Conservation (phyloP, 2,329 filamentous ascomycete species). For the Fusarium agapanthi region DNA sequence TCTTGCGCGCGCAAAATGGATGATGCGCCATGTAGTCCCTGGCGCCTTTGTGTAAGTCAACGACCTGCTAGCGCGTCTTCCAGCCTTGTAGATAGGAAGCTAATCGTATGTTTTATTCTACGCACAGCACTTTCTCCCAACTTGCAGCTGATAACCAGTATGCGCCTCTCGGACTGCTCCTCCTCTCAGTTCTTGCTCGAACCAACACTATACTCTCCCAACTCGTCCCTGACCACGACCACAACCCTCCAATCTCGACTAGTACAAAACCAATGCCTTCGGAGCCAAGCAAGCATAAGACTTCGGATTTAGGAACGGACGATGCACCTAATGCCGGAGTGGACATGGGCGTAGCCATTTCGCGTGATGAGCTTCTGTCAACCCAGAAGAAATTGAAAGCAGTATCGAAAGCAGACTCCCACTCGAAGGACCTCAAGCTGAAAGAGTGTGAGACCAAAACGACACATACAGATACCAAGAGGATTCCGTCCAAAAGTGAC, state of each 20-base stretch:
- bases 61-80: background rate
- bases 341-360: slow-evolving; percentile 45
- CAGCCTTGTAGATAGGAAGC: background rate
- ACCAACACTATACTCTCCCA: slow-evolving; percentile 57
- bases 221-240: slow-evolving; percentile 42
- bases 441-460: slow-evolving; percentile 14
- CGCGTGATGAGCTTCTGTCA: slow-evolving; percentile 35
- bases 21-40: slow-evolving; percentile 45
- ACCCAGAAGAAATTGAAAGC: slow-evolving; percentile 7
- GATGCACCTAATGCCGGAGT: background rate
- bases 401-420: background rate
- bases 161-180: slow-evolving; percentile 73
- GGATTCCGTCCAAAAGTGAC: slow-evolving; percentile 47
- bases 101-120: background rate
- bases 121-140: slow-evolving; percentile 69
- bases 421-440: background rate
- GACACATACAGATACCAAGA: slow-evolving; percentile 1
- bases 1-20: slow-evolving; percentile 41
- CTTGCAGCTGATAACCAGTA: slow-evolving; percentile 78
- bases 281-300: background rate
- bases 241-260: background rate
- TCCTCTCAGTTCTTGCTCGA: slow-evolving; percentile 71
- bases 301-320: background rate
- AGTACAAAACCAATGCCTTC: background rate
- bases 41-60: slow-evolving; percentile 49